These are phyloP conservation scores for Zygoascus tannicola DNA, from an alignment of 805 yeast species.

Conservation along the genomic window DNA sequence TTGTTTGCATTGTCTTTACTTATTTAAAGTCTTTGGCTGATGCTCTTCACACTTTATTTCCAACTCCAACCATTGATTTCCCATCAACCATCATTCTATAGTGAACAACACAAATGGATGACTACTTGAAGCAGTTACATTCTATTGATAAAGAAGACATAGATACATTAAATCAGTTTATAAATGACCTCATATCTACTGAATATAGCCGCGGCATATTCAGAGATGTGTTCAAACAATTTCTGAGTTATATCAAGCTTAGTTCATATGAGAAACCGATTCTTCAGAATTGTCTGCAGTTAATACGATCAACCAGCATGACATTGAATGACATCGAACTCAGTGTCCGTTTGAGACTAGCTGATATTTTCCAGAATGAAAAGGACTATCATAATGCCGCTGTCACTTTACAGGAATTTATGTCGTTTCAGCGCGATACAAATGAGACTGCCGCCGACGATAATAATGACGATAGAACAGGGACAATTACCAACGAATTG, in stretches of 20 bases:
- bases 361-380: constrained; percentile 17
- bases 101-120: too few species aligned
- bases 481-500: constrained; percentile 16
- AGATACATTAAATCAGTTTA: background rate
- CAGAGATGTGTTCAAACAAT: background rate
- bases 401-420: constrained; percentile 17
- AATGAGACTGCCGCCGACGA: background rate
- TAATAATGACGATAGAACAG: background rate
- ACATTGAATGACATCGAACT: constrained; percentile 16
- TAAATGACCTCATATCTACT: background rate
- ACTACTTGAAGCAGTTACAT: background rate
- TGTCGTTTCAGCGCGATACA: background rate
- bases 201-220: background rate
- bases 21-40: too few species aligned
- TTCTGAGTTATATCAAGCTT: background rate
- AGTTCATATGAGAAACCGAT: background rate
- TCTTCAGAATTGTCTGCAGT: background rate
- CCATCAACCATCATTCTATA: too few species aligned
- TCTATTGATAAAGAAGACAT: background rate
- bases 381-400: constrained; percentile 20
- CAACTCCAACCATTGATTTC: too few species aligned
- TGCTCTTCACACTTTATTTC: too few species aligned
- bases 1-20: too few species aligned
- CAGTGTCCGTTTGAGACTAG: constrained; percentile 19
- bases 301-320: background rate